These are phyloP conservation scores for Sugiyamaella mastotermitis DNA, from an alignment of 805 yeast species.

Conservation along the genomic window DNA sequence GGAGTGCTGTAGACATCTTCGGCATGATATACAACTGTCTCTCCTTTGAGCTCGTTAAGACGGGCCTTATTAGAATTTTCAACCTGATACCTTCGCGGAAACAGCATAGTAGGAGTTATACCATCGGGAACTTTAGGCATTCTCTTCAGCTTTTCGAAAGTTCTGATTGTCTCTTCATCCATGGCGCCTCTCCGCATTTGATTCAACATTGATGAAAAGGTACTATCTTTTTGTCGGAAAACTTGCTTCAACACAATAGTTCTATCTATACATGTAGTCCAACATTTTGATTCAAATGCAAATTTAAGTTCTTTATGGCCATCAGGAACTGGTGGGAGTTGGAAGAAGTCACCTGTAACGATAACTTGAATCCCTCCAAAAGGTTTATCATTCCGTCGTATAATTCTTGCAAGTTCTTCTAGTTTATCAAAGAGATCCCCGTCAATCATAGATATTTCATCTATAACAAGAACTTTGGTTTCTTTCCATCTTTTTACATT, in stretches of 20 bases:
- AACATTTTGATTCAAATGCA: constrained; percentile 68
- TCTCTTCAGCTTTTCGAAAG: constrained; percentile 53
- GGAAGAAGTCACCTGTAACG: constrained; percentile 93
- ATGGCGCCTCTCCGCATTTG: constrained; percentile 71
- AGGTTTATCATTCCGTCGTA: constrained; percentile 51
- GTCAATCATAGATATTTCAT: constrained; percentile 93
- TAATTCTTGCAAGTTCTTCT: constrained; percentile 55
- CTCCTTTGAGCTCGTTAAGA: constrained; percentile 45
- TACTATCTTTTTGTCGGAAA: constrained; percentile 77
- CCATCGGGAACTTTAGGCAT: constrained; percentile 58
- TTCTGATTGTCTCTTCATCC: constrained; percentile 39
- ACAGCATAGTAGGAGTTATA: constrained; percentile 82
- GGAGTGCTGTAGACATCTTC: constrained; percentile 35
- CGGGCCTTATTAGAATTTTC: constrained; percentile 60
- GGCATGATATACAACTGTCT: constrained; percentile 39
- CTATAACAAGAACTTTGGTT: constrained; percentile 70
- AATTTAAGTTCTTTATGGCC: constrained; percentile 37
- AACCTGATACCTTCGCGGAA: constrained; percentile 82
- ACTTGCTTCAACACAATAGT: constrained; percentile 73
- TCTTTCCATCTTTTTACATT: constrained; percentile 54
- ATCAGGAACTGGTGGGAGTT: constrained; percentile 77
- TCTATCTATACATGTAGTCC: constrained; percentile 58
- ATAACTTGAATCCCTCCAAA: constrained; percentile 94
- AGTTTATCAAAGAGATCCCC: constrained; percentile 70
- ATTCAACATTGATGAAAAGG: constrained; percentile 73